A percentile compares a stretch with the other conserved stretches of the same genome.
Conservation (phyloP, 495 filamentous ascomycete genomes). For the Penicillium ochrochloron region DNA sequence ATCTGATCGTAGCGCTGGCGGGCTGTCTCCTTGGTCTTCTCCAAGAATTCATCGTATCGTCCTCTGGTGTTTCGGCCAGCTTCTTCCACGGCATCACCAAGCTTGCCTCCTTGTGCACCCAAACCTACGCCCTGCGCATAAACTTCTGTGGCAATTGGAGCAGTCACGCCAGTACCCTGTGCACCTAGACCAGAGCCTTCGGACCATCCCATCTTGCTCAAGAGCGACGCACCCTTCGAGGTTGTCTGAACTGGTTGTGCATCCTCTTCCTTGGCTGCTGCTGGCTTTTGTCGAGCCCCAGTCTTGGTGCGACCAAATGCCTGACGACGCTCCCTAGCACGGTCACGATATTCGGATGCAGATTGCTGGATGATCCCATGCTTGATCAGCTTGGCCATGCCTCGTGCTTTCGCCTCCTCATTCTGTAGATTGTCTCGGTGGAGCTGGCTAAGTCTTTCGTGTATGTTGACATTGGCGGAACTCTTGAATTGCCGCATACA, state of each 20-base stretch:
- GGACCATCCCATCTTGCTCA: slow-evolving; percentile 92
- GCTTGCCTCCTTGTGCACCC: slow-evolving; percentile 79
- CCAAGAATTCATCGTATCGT: slow-evolving; percentile 73
- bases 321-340: slow-evolving; percentile 79
- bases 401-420: slow-evolving; percentile 46
- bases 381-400: slow-evolving; percentile 19
- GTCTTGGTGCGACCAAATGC: slow-evolving; percentile 70
- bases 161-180: slow-evolving; percentile 74
- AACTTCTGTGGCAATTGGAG: slow-evolving; percentile 75
- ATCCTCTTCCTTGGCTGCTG: slow-evolving; percentile 38
- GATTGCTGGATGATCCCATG: slow-evolving; percentile 42
- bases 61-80: slow-evolving; percentile 72
- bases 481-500: slow-evolving; percentile 77
- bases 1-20: slow-evolving; percentile 76
- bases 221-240: slow-evolving; percentile 83
- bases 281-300: slow-evolving; percentile 37
- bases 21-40: slow-evolving; percentile 78
- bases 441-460: slow-evolving; percentile 76
- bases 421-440: slow-evolving; percentile 74
- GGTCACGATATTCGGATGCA: slow-evolving; percentile 70
- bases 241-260: slow-evolving; percentile 45
- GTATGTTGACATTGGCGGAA: slow-evolving; percentile 68
- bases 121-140: slow-evolving; percentile 86
- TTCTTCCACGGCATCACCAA: slow-evolving; percentile 84
- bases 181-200: slow-evolving; percentile 81